A percentile compares a stretch with the other conserved stretches of the same genome.
These are phyloP conservation scores for Murraya koenigii DNA, from an alignment of 345 rosid genomes.

Conservation along the genomic window DNA sequence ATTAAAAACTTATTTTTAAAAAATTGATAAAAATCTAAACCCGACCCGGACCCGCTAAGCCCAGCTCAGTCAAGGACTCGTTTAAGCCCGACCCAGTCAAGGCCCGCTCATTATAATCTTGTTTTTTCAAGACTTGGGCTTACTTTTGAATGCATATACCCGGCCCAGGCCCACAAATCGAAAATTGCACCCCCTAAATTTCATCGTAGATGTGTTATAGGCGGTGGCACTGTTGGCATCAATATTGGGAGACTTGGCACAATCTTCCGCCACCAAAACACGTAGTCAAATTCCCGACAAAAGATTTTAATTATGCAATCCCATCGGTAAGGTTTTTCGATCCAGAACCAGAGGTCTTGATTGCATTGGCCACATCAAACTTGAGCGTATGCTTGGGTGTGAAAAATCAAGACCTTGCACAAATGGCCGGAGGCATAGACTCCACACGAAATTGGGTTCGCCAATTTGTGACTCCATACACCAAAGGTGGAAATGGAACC, in stretches of 20 bases:
- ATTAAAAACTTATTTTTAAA: too few relatives aligned
- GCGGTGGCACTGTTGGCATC: not conserved
- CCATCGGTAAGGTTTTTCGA: conserved; percentile 1
- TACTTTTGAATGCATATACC: too few relatives aligned
- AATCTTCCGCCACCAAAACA: not conserved
- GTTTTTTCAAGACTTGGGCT: too few relatives aligned
- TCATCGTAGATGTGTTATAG: not conserved
- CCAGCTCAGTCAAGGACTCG: too few relatives aligned
- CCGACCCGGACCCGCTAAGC: too few relatives aligned
- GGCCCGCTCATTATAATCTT: too few relatives aligned
- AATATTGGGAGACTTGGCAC: not conserved
- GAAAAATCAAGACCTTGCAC: not conserved
- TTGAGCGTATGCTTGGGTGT: not conserved
- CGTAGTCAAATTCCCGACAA: not conserved
- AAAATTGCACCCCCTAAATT: too few relatives aligned
- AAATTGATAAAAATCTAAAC: too few relatives aligned
- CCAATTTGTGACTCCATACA: not conserved
- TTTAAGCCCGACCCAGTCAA: too few relatives aligned
- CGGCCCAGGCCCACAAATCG: too few relatives aligned
- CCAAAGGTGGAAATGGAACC: not conserved
- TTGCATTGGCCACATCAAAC: not conserved
- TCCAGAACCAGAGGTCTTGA: not conserved
- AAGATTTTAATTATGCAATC: not conserved
- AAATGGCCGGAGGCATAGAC: not conserved
- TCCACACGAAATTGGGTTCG: not conserved